phyloP scores from a whole-genome alignment of 1,139 yeast genomes.

The Petasospora fabianii region DNA sequence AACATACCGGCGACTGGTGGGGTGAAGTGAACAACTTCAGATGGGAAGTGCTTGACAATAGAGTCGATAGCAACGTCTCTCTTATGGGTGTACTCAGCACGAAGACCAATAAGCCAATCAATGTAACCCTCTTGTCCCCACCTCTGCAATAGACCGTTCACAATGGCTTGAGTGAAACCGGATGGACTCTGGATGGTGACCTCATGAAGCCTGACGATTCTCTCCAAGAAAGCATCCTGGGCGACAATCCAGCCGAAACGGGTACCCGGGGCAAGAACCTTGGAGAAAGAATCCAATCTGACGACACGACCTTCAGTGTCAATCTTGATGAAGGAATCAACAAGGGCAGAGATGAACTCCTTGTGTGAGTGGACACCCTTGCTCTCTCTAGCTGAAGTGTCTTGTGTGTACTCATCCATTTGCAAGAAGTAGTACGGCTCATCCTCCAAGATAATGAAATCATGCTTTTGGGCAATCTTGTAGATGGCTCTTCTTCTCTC shows the following conservation, averaged over 20 bases:
- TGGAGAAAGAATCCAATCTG: constrained; percentile 83
- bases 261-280: constrained; percentile 85
- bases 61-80: constrained; percentile 76
- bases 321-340: constrained; percentile 67
- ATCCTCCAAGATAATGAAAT: constrained; percentile 78
- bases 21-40: constrained; percentile 47
- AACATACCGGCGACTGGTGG: constrained; percentile 96
- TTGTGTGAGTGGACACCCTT: constrained; percentile 39
- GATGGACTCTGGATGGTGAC: constrained; percentile 75
- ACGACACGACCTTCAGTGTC: constrained; percentile 86
- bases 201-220: constrained; percentile 70
- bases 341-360: constrained; percentile 61
- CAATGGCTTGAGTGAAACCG: constrained; percentile 72
- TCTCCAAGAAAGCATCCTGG: constrained; percentile 61
- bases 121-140: constrained; percentile 74
- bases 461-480: constrained; percentile 80
- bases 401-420: constrained; percentile 63
- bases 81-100: constrained; percentile 73
- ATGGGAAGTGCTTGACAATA: constrained; percentile 56
- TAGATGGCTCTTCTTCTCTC: constrained; percentile 75
- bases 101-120: constrained; percentile 81
- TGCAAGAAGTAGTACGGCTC: constrained; percentile 94
- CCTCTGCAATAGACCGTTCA: constrained; percentile 56
- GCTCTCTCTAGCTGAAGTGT: constrained; percentile 24
- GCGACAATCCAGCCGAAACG: constrained; percentile 89